phyloP scores from a whole-genome alignment of 75 land plant genomes.

The Cupressus sempervirens region DNA sequence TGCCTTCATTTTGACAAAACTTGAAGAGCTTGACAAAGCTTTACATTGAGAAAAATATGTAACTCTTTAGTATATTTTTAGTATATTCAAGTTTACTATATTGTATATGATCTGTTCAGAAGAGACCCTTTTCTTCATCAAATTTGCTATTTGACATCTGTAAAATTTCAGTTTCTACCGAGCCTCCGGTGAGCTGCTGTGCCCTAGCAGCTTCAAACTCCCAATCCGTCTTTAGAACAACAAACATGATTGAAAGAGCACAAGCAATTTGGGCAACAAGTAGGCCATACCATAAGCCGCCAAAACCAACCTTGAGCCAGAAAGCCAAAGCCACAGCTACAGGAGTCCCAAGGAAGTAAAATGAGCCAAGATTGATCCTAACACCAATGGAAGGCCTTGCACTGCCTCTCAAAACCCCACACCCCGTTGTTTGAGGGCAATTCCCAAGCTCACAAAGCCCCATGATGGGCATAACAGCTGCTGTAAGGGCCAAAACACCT shows the following conservation, averaged over 20 bases:
- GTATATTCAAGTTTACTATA: neutral
- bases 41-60: neutral
- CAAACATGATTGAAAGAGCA: constrained; percentile 51
- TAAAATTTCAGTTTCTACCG: neutral
- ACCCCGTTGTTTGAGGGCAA: constrained; percentile 94
- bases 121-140: constrained; percentile 5
- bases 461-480: constrained; percentile 70
- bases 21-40: neutral
- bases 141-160: neutral
- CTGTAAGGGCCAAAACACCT: constrained; percentile 46
- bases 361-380: constrained; percentile 72
- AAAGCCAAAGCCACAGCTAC: constrained; percentile 81
- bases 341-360: constrained; percentile 85
- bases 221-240: constrained; percentile 72
- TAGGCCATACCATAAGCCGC: constrained; percentile 87
- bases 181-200: constrained; percentile 33
- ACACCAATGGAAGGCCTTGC: constrained; percentile 83
- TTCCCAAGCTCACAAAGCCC: constrained; percentile 91
- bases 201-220: constrained; percentile 63
- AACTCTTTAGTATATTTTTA: neutral
- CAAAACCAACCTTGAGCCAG: constrained; percentile 57
- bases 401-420: constrained; percentile 84
- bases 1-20: neutral
- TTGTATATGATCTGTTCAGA: neutral
- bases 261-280: constrained; percentile 76